These are phyloP conservation scores for Rhizopogon salebrosus DNA, from an alignment of 768 basidiomycete species.

Conservation along the genomic window DNA sequence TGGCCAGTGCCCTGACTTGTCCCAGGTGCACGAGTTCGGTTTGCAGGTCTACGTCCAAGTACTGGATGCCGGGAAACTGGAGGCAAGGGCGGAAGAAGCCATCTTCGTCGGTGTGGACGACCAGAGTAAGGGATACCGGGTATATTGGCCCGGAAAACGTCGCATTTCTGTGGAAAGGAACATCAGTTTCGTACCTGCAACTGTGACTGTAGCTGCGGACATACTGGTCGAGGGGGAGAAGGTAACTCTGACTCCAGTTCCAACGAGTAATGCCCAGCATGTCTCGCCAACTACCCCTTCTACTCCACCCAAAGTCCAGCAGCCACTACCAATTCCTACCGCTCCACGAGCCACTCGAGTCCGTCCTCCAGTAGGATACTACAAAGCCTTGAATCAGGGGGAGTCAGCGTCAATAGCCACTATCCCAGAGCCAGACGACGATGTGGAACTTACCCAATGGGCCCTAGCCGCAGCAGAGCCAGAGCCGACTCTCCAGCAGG, in stretches of 20 bases:
- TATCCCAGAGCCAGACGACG: too few species aligned
- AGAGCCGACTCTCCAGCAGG: neutral
- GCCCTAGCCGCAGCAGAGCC: neutral
- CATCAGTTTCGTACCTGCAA: constrained; percentile 11
- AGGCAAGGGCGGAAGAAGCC: constrained; percentile 17
- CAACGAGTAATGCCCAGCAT: neutral
- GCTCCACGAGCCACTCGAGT: neutral
- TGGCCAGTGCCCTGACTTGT: too few species aligned
- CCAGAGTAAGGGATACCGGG: constrained; percentile 25
- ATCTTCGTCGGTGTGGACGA: constrained; percentile 31
- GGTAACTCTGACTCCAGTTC: too few species aligned
- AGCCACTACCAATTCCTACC: constrained; percentile 14
- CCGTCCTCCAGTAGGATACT: neutral
- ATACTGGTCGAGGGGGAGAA: constrained; percentile 6
- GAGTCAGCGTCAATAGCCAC: neutral
- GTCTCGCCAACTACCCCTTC: neutral
- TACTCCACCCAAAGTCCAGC: neutral
- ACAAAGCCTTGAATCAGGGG: neutral
- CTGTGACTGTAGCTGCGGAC: neutral
- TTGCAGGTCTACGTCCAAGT: constrained; percentile 17
- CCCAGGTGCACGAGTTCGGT: neutral
- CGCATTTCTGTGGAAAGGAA: constrained; percentile 26
- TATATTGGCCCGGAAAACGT: constrained; percentile 27
- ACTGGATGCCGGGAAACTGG: constrained; percentile 19
- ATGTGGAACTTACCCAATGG: too few species aligned